Evolutionary conservation across 345 rosid species (phyloP).

Genomic region (Theobroma cacao): DNA sequence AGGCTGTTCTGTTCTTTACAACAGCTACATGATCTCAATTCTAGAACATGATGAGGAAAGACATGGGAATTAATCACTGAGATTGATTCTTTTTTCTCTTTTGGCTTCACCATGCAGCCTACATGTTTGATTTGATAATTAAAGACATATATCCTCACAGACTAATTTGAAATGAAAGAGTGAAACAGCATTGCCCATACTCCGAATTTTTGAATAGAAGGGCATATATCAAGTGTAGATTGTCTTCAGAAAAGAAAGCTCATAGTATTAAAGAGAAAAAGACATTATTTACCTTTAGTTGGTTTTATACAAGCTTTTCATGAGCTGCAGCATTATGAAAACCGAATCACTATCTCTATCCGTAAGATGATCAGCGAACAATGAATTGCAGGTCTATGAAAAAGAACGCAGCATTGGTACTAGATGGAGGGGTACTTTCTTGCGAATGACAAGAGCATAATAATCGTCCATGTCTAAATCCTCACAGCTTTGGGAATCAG

Average conservation of each 20-base stretch:
- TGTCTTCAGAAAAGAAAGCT: too few species aligned
- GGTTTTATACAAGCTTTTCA: slow-evolving; percentile 20
- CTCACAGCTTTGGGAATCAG: neutral
- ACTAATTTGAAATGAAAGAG: too few species aligned
- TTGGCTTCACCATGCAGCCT: too few species aligned
- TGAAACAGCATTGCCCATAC: too few species aligned
- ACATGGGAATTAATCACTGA: too few species aligned
- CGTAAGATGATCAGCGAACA: neutral
- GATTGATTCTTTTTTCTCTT: too few species aligned
- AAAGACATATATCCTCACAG: too few species aligned
- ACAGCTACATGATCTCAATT: too few species aligned
- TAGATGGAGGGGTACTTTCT: slow-evolving; percentile 1
- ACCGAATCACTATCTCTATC: neutral
- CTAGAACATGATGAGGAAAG: too few species aligned
- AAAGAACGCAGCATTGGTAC: neutral
- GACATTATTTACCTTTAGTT: neutral
- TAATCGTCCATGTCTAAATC: slow-evolving; percentile 5
- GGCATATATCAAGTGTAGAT: neutral
- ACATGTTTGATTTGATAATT: too few species aligned
- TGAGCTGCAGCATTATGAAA: slow-evolving; percentile 44
- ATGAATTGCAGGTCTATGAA: neutral
- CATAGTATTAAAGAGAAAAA: neutral
- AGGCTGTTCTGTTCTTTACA: too few species aligned
- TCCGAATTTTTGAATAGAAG: too few species aligned
- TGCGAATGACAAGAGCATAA: neutral